Percentiles rank a stretch among this genome's conserved stretches.
phyloP scores from a whole-genome alignment of 495 filamentous ascomycete species.

The Penicillium roqueforti region DNA sequence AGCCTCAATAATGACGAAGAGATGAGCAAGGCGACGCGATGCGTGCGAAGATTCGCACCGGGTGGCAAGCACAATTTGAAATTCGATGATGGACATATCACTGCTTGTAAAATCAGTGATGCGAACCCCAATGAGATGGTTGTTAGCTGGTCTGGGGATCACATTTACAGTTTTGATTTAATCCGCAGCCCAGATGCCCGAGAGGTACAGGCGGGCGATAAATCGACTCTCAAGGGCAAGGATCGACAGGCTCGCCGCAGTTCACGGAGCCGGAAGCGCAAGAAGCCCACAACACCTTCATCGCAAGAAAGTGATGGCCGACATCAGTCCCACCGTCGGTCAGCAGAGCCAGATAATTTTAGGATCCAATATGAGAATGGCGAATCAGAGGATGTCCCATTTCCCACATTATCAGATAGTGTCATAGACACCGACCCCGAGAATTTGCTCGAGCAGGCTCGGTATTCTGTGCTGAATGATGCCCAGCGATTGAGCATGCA shows the following conservation, averaged over 20 bases:
- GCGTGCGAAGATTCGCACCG: constrained; percentile 67
- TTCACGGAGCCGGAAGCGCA: constrained; percentile 52
- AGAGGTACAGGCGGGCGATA: constrained; percentile 25
- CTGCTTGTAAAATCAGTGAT: constrained; percentile 75
- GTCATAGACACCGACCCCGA: constrained; percentile 19
- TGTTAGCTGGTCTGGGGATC: constrained; percentile 72
- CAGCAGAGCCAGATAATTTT: constrained; percentile 36
- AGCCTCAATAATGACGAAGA: constrained; percentile 49
- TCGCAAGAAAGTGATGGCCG: constrained; percentile 42
- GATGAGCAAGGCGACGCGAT: constrained; percentile 61
- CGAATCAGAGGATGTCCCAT: constrained; percentile 52
- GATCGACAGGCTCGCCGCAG: constrained; percentile 18
- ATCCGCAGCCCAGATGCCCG: constrained; percentile 57
- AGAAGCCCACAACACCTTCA: constrained; percentile 44
- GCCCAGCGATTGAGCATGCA: constrained; percentile 48
- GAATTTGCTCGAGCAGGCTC: constrained; percentile 36
- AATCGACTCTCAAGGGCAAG: constrained; percentile 15
- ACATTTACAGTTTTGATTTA: constrained; percentile 71
- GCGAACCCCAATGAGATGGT: constrained; percentile 70
- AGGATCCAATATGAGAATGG: constrained; percentile 60
- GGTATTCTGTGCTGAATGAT: constrained; percentile 45
- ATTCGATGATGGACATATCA: constrained; percentile 62
- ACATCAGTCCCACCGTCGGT: constrained; percentile 41
- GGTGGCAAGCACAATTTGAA: constrained; percentile 52
- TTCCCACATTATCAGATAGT: constrained; percentile 33